Conservation (phyloP, 1,284 basidiomycete species). For the Ustilago cynodontis region DNA sequence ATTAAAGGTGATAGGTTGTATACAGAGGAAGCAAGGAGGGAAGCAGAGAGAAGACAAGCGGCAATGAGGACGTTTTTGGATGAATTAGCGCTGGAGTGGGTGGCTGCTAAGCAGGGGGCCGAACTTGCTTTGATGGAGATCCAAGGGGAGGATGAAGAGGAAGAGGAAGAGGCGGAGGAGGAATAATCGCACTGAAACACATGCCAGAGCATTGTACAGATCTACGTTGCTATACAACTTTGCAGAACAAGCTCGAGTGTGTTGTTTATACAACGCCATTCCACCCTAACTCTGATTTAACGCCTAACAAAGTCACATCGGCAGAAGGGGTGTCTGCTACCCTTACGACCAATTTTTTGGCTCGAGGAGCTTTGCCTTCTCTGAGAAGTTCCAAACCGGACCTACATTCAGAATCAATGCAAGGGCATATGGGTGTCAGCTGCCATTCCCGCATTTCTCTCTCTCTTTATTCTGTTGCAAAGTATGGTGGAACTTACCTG, state of each 20-base stretch:
- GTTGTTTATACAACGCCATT: slow-evolving; percentile 50
- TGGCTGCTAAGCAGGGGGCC: slow-evolving; percentile 54
- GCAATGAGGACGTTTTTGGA: slow-evolving; percentile 69
- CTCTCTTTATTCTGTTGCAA: background rate
- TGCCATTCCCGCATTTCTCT: too few species aligned
- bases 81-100: slow-evolving; percentile 61
- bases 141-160: slow-evolving; percentile 10
- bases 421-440: background rate
- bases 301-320: slow-evolving; percentile 58
- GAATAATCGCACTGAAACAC: too few species aligned
- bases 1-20: slow-evolving; percentile 50
- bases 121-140: slow-evolving; percentile 32
- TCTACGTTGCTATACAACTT: too few species aligned
- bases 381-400: slow-evolving; percentile 54
- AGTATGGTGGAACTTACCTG: slow-evolving; percentile 28
- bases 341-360: slow-evolving; percentile 56
- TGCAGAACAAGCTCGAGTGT: too few species aligned
- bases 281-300: slow-evolving; percentile 56
- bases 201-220: slow-evolving; percentile 1
- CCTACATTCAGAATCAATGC: background rate
- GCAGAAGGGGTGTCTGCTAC: slow-evolving; percentile 56
- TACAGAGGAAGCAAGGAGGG: slow-evolving; percentile 77
- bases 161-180: slow-evolving; percentile 9
- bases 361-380: slow-evolving; percentile 57
- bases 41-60: slow-evolving; percentile 81